Evolutionary conservation across 139 green algal species (phyloP), one percentile per base, ranked within the genome.

Genomic region (Chara braunii): DNA sequence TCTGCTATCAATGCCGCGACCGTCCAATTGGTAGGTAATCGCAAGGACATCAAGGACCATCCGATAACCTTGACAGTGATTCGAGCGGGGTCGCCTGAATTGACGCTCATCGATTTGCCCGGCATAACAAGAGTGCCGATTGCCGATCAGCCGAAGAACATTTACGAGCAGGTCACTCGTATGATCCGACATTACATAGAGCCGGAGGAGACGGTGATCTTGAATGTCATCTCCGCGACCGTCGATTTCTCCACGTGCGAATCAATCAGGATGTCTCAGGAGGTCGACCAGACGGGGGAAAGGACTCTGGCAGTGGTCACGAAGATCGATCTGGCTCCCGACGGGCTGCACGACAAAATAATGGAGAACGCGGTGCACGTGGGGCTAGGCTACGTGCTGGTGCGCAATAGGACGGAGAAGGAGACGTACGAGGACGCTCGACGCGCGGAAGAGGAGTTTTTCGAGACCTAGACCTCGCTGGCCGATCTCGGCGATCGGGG

Each of bases 71-170:
- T 68, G 26, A 18, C n/a, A 65, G 59, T 68, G 29, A 14, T 6
- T 22, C 44, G 11, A 3, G 4, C 44, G 12, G 45, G 32, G 28
- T n/a, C 40, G 4, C 59, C 59, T 24, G 59, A 68, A 23, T 94
- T 97, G 88, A 96, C 90, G 1, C 75, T 96, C 29, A 87, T 96
- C 30, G 90, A 96, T 71, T 81, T 96, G 37, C 90, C 90, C 0
- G 90, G 90, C 54, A 89, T 97, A 54, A 92, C 90, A 0, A 79
- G 84, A 30, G 86, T 96, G n/a, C 90, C 90, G 1, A 85, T 97
- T 26, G 88, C 86, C 2, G 90, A 95, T 71, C 90, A 97, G 81
- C 90, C 90, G 6, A 67, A 56, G n/a, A 87, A 97, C 80, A 96
- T 97, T 7, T 57, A 77, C 30, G 9, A 80, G 12, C 54, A 59